Conservation (phyloP, 768 basidiomycete species). For the Lyophyllum atratum region DNA sequence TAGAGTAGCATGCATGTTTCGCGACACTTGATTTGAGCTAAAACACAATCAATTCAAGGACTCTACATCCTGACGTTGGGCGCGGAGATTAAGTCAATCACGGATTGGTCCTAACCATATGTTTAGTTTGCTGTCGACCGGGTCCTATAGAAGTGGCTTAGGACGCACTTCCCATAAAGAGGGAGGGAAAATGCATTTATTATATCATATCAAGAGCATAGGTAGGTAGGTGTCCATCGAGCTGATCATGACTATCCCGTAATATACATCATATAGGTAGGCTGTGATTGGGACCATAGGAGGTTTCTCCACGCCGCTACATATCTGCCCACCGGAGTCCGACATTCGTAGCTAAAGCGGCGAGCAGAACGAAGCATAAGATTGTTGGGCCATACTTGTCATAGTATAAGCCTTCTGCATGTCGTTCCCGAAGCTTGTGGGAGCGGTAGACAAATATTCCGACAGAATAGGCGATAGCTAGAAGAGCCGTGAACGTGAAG, state of each 20-base stretch:
- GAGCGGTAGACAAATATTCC: constrained; percentile 81
- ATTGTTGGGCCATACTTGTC: constrained; percentile 86
- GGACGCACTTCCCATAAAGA: too few species aligned
- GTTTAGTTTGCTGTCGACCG: too few species aligned
- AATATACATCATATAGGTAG: neutral
- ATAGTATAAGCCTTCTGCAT: constrained; percentile 83
- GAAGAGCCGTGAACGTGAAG: constrained; percentile 88
- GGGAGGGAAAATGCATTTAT: too few species aligned
- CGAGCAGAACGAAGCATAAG: constrained; percentile 68
- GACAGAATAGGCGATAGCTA: constrained; percentile 86
- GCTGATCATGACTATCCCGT: neutral
- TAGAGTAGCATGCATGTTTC: too few species aligned
- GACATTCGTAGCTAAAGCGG: constrained; percentile 75
- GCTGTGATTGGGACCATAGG: neutral
- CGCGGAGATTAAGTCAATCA: too few species aligned
- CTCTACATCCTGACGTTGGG: too few species aligned
- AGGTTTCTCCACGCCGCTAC: constrained; percentile 15
- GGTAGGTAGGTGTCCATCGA: neutral
- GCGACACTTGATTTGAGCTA: too few species aligned
- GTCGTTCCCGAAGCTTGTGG: constrained; percentile 62
- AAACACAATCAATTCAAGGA: too few species aligned
- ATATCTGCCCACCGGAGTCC: constrained; percentile 66
- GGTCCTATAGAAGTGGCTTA: too few species aligned
- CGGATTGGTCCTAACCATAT: too few species aligned
- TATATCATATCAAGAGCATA: neutral